Conservation (phyloP, 1,284 basidiomycete genomes). For the Lignosus rhinocerotis region DNA sequence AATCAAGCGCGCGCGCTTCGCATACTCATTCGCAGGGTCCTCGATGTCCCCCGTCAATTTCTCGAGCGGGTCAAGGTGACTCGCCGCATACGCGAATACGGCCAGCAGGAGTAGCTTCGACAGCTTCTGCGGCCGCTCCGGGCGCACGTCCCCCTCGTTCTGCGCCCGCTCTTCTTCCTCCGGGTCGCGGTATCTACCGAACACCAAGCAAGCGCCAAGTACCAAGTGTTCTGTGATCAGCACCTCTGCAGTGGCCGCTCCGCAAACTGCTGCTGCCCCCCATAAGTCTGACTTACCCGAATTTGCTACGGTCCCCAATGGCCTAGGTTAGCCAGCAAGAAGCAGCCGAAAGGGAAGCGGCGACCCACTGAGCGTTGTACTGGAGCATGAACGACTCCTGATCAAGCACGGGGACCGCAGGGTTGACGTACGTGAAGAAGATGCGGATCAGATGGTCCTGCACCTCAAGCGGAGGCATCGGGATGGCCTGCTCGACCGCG, state of each 20-base stretch:
- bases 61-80: slow-evolving; percentile 49
- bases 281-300: slow-evolving; percentile 5
- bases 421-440: slow-evolving; percentile 82
- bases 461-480: slow-evolving; percentile 54
- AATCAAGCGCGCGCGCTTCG: slow-evolving; percentile 63
- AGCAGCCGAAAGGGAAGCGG: too few relatives aligned
- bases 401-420: slow-evolving; percentile 74
- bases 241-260: neutral
- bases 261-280: too few relatives aligned
- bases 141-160: slow-evolving; percentile 1
- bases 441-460: slow-evolving; percentile 72
- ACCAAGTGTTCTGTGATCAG: neutral
- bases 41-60: slow-evolving; percentile 40
- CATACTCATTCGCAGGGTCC: slow-evolving; percentile 42
- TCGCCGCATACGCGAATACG: slow-evolving; percentile 77
- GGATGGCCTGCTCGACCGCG: slow-evolving; percentile 41
- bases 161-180: neutral
- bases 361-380: slow-evolving; percentile 56
- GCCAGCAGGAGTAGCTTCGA: slow-evolving; percentile 73
- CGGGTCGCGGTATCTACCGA: slow-evolving; percentile 4
- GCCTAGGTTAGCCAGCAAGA: neutral
- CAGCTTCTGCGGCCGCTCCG: slow-evolving; percentile 54
- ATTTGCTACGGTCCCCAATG: neutral
- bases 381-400: slow-evolving; percentile 69
- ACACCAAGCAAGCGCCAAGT: neutral